Evolutionary conservation across 805 yeast genomes (phyloP).

Genomic region (Wickerhamomyces subpelliculosus): DNA sequence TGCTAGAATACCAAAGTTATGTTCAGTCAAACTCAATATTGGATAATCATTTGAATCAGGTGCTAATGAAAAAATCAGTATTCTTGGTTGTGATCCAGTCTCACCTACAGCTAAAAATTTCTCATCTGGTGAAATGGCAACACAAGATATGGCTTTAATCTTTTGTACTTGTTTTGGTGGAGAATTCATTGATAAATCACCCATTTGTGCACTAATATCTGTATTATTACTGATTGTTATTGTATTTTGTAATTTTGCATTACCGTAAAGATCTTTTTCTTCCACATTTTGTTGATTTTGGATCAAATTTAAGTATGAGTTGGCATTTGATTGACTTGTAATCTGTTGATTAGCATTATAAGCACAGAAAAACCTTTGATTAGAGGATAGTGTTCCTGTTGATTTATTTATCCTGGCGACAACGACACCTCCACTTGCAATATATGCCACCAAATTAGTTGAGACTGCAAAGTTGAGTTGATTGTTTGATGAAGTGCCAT

Average conservation of each 20-base stretch:
- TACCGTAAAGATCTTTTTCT: conserved; percentile 8
- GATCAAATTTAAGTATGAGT: conserved; percentile 1
- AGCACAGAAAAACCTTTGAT: conserved; percentile 50
- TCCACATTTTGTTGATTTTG: not conserved
- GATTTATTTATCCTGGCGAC: conserved; percentile 29
- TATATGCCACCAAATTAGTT: conserved; percentile 39
- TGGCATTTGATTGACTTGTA: conserved; percentile 1
- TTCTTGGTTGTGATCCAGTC: conserved; percentile 60
- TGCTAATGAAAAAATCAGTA: conserved; percentile 52
- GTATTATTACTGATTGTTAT: conserved; percentile 3
- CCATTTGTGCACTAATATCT: conserved; percentile 7
- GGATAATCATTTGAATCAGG: conserved; percentile 42
- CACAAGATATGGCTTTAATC: conserved; percentile 46
- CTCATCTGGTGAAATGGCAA: conserved; percentile 52
- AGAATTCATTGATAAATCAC: conserved; percentile 9
- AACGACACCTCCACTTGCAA: conserved; percentile 56
- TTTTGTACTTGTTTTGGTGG: conserved; percentile 24
- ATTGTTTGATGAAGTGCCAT: conserved; percentile 42
- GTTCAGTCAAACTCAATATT: conserved; percentile 49
- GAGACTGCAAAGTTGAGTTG: conserved; percentile 34
- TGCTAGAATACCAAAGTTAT: conserved; percentile 54
- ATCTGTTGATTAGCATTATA: too few species aligned
- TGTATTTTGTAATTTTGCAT: conserved; percentile 3
- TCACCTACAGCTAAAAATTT: conserved; percentile 63
- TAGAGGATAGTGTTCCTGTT: conserved; percentile 12